Conservation (phyloP, 495 filamentous ascomycete species). For the Tuber indicum region DNA sequence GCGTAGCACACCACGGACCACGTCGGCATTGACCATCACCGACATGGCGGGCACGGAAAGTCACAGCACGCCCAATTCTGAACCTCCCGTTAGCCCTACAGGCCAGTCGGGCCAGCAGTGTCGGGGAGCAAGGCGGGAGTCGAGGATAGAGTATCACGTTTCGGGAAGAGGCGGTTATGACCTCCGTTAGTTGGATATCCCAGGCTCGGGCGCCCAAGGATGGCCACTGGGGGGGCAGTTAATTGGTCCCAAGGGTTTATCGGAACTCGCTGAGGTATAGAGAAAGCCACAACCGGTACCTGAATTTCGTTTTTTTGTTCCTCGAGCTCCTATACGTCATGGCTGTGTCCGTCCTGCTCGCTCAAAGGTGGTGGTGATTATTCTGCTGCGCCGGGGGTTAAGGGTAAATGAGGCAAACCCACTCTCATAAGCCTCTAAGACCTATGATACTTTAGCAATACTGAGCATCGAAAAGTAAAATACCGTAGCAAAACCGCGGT, state of each 20-base stretch:
- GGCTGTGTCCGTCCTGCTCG: not conserved
- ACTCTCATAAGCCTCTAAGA: not conserved
- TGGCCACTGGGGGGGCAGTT: not conserved
- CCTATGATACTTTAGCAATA: not conserved
- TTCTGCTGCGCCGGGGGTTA: not conserved
- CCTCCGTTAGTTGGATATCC: not conserved
- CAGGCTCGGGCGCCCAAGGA: not conserved
- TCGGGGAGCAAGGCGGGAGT: not conserved
- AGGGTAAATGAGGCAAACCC: not conserved
- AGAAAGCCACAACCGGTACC: not conserved
- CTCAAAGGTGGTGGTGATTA: not conserved
- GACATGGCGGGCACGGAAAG: too few relatives aligned
- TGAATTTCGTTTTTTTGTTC: not conserved
- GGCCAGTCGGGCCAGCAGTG: too few relatives aligned
- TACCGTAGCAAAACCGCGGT: not conserved
- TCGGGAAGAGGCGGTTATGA: not conserved
- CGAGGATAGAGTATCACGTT: not conserved
- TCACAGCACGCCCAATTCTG: too few relatives aligned
- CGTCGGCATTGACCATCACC: too few relatives aligned
- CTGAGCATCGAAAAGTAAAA: not conserved
- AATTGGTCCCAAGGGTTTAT: not conserved
- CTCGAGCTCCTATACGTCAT: not conserved
- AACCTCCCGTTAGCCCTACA: too few relatives aligned
- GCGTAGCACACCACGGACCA: too few relatives aligned
- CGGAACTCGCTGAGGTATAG: not conserved